These are phyloP conservation scores for Xylariaceae sp. DNA, from an alignment of 2,329 filamentous ascomycete species.

Conservation along the genomic window DNA sequence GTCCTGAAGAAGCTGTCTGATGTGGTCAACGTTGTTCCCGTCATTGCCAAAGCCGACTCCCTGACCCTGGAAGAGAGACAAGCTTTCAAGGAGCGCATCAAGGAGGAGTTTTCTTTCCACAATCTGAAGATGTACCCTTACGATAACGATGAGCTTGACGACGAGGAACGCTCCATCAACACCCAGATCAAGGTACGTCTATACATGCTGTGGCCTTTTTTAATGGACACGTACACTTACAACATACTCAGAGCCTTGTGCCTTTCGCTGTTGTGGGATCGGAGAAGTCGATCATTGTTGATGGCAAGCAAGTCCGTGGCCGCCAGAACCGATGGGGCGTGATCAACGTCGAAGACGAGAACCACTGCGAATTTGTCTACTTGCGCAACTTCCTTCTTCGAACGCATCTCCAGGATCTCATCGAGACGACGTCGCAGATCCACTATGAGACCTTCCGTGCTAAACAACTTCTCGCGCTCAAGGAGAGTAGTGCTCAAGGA, in stretches of 20 bases:
- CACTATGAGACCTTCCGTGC: slow-evolving; percentile 99
- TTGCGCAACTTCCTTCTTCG: slow-evolving; percentile 97
- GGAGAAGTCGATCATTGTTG: slow-evolving; percentile 96
- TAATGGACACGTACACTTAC: slow-evolving; percentile 30
- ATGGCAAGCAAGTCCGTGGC: slow-evolving; percentile 94
- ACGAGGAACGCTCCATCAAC: slow-evolving; percentile 92
- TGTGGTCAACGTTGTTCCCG: slow-evolving; percentile 97
- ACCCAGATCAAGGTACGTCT: slow-evolving; percentile 84
- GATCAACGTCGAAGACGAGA: slow-evolving; percentile 99
- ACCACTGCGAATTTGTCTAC: slow-evolving; percentile 99
- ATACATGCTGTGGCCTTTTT: not conserved
- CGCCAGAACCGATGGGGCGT: slow-evolving; percentile 99
- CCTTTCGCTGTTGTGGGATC: slow-evolving; percentile 98
- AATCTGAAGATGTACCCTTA: slow-evolving; percentile 99
- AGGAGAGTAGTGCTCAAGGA: slow-evolving; percentile 91
- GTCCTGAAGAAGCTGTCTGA: slow-evolving; percentile 99
- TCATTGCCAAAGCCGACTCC: slow-evolving; percentile 97
- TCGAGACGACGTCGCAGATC: slow-evolving; percentile 98
- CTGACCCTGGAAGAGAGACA: slow-evolving; percentile 92
- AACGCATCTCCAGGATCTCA: slow-evolving; percentile 96
- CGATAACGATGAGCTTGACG: slow-evolving; percentile 97
- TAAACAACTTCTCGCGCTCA: slow-evolving; percentile 95
- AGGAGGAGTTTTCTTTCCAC: slow-evolving; percentile 99
- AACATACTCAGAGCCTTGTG: slow-evolving; percentile 68
- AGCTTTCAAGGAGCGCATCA: slow-evolving; percentile 98